Evolutionary conservation across 495 filamentous ascomycete species (phyloP).

Genomic region (Halenospora varia): DNA sequence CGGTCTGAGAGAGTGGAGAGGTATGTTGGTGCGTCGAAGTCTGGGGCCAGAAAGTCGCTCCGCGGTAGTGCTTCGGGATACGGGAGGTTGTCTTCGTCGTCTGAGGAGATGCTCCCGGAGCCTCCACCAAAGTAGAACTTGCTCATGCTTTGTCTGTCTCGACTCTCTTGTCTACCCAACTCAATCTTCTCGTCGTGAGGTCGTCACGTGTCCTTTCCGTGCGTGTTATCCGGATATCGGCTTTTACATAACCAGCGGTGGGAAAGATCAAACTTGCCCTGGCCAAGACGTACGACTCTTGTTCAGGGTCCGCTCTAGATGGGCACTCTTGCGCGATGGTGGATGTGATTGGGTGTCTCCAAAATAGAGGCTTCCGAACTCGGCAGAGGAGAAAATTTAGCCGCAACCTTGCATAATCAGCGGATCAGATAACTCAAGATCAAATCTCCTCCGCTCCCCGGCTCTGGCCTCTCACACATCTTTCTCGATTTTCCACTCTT

Average conservation of each 20-base stretch:
- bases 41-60: conserved; percentile 67
- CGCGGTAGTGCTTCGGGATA: conserved; percentile 81
- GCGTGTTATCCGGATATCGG: too few relatives aligned
- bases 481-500: not conserved
- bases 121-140: conserved; percentile 44
- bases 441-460: not conserved
- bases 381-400: not conserved
- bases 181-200: not conserved
- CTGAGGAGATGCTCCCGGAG: conserved; percentile 39
- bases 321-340: not conserved
- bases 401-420: not conserved
- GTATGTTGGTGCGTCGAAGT: conserved; percentile 79
- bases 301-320: conserved; percentile 1
- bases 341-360: conserved; percentile 5
- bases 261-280: not conserved
- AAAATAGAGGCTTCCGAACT: not conserved
- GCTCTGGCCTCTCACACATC: not conserved
- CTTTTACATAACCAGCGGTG: not conserved
- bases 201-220: not conserved
- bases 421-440: not conserved
- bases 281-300: conserved; percentile 1
- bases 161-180: not conserved
- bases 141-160: conserved; percentile 18
- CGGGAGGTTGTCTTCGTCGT: conserved; percentile 66
- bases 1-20: conserved; percentile 78